Evolutionary conservation across 805 yeast genomes (phyloP).

Genomic region (Wickerhamomyces queroliae): DNA sequence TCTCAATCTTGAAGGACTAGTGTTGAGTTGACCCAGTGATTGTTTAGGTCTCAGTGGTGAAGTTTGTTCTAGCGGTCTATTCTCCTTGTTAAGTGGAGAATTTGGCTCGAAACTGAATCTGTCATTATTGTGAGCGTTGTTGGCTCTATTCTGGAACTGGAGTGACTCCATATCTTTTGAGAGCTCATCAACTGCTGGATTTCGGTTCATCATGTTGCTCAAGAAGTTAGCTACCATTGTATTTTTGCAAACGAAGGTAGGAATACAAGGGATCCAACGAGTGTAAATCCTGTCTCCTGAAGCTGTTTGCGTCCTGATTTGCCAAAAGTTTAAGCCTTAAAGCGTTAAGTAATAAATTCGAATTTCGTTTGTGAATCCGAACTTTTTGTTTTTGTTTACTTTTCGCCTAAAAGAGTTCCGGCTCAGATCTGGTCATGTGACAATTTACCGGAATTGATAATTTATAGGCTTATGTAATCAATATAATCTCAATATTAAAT

Average conservation of each 20-base stretch:
- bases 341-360: too few species aligned
- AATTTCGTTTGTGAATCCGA: constrained; percentile 8
- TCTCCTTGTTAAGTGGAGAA: constrained; percentile 37
- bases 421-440: too few species aligned
- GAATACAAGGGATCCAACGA: too few species aligned
- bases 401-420: constrained; percentile 13
- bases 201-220: constrained; percentile 13
- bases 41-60: constrained; percentile 22
- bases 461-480: too few species aligned
- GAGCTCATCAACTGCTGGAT: constrained; percentile 18
- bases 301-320: too few species aligned
- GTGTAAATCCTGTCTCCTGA: too few species aligned
- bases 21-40: constrained; percentile 3
- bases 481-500: too few species aligned
- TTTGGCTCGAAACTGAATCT: constrained; percentile 25
- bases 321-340: not conserved
- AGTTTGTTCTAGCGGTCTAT: constrained; percentile 24
- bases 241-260: too few species aligned
- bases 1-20: constrained; percentile 11
- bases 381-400: constrained; percentile 13
- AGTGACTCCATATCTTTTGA: constrained; percentile 22
- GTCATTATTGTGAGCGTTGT: constrained; percentile 9
- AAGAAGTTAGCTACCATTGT: constrained; percentile 23
- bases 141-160: constrained; percentile 14
- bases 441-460: not conserved